phyloP scores from a whole-genome alignment of 2,329 filamentous ascomycete genomes.

The Calonectria honghensis region DNA sequence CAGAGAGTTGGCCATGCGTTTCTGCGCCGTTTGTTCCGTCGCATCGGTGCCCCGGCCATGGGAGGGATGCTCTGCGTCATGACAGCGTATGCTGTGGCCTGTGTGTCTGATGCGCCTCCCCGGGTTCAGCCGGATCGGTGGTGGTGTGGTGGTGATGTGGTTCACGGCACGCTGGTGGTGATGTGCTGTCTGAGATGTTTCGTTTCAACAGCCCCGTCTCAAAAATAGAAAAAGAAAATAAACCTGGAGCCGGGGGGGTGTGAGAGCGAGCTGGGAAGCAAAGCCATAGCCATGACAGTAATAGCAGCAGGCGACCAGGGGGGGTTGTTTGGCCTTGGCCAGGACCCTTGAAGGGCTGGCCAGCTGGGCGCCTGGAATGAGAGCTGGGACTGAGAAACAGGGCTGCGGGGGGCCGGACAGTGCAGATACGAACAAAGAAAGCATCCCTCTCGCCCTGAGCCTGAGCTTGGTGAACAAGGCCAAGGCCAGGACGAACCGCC shows the following conservation, averaged over 20 bases:
- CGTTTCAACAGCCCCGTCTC: conserved; percentile 26
- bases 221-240: conserved; percentile 40
- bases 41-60: conserved; percentile 2
- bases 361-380: background rate
- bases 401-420: background rate
- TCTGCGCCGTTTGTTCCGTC: conserved; percentile 24
- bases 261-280: background rate
- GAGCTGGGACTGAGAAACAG: conserved; percentile 7
- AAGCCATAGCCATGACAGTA: conserved; percentile 25
- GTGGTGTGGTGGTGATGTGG: conserved; percentile 20
- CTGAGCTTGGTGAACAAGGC: conserved; percentile 4
- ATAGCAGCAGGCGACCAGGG: conserved; percentile 28
- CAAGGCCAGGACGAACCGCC: conserved; percentile 5
- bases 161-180: background rate
- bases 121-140: conserved; percentile 16
- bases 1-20: background rate
- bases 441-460: background rate
- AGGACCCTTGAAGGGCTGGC: conserved; percentile 13
- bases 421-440: conserved; percentile 30
- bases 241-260: conserved; percentile 17
- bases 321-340: conserved; percentile 3
- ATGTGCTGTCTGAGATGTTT: conserved; percentile 30
- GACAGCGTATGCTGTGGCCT: background rate
- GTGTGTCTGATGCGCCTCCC: conserved; percentile 20
- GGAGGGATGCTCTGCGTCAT: conserved; percentile 16